Percentiles rank a stretch among this genome's conserved stretches.
phyloP scores from a whole-genome alignment of 2,329 filamentous ascomycete genomes.

The Pseudophaeomoniella oleicola region DNA sequence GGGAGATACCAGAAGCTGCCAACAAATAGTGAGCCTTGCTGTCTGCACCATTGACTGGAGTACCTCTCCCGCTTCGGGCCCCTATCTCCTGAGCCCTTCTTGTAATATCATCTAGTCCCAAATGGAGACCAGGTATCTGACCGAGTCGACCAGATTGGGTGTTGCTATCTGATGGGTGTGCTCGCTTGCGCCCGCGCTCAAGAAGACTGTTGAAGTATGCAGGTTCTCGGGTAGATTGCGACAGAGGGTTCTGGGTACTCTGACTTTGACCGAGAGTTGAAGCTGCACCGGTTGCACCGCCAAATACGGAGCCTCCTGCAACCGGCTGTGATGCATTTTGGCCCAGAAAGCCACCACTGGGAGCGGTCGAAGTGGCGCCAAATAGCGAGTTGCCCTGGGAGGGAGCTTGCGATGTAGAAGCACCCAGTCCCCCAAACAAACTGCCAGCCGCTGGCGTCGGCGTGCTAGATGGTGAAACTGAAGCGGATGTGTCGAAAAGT shows the following conservation, averaged over 20 bases:
- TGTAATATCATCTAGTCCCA: conserved; percentile 78
- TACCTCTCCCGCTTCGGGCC: conserved; percentile 40
- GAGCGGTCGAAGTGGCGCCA: conserved; percentile 1
- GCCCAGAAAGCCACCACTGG: conserved; percentile 7
- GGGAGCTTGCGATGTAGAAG: conserved; percentile 1
- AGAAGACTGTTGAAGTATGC: conserved; percentile 51
- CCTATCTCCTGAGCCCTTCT: conserved; percentile 64
- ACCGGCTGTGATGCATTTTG: conserved; percentile 3
- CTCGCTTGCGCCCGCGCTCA: conserved; percentile 52
- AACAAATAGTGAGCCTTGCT: conserved; percentile 69
- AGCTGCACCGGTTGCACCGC: neutral
- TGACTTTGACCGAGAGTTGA: neutral
- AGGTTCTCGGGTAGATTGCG: conserved; percentile 16
- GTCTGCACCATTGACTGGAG: conserved; percentile 25
- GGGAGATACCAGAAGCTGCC: conserved; percentile 83
- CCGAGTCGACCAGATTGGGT: conserved; percentile 37
- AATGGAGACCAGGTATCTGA: conserved; percentile 76
- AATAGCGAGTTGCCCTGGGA: conserved; percentile 2
- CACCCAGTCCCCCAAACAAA: neutral
- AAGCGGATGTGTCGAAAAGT: neutral
- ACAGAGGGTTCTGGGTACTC: neutral
- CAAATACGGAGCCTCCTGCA: conserved; percentile 2
- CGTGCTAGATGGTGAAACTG: neutral
- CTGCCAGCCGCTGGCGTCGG: neutral
- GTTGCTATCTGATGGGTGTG: conserved; percentile 48